Evolutionary conservation across 1,284 basidiomycete species (phyloP).

Genomic region (Athelia sp.): DNA sequence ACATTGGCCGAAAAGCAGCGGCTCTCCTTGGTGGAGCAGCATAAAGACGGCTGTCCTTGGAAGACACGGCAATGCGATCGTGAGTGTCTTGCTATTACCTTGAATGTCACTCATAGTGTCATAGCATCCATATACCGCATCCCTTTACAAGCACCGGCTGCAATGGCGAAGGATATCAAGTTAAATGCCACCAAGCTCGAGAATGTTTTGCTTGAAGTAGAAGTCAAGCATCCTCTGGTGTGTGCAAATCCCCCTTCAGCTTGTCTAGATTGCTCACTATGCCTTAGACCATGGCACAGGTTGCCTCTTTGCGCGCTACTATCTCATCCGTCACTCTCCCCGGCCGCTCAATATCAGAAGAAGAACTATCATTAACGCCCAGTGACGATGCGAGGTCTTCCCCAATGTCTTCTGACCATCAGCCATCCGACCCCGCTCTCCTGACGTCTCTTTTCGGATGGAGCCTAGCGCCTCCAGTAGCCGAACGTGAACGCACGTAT

Average conservation of each 20-base stretch:
- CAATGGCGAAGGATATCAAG: constrained; percentile 57
- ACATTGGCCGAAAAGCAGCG: constrained; percentile 69
- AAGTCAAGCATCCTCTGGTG: constrained; percentile 70
- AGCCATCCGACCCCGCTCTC: constrained; percentile 51
- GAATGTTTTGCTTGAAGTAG: constrained; percentile 43
- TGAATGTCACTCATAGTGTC: constrained; percentile 3
- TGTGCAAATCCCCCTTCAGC: constrained; percentile 13
- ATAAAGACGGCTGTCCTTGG: constrained; percentile 81
- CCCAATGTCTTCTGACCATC: constrained; percentile 5
- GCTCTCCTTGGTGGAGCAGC: constrained; percentile 54
- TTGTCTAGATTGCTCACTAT: constrained; percentile 6
- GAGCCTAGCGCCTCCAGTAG: constrained; percentile 43
- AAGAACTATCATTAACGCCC: constrained; percentile 10
- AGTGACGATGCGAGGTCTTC: constrained; percentile 1
- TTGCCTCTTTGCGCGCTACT: constrained; percentile 36
- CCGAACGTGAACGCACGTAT: constrained; percentile 32
- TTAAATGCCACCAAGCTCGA: constrained; percentile 48
- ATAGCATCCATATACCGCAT: constrained; percentile 72
- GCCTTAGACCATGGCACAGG: constrained; percentile 39
- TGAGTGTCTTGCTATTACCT: constrained; percentile 27
- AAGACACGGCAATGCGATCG: constrained; percentile 72
- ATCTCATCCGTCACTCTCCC: constrained; percentile 24
- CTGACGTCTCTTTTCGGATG: constrained; percentile 68
- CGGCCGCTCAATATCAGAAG: constrained; percentile 6
- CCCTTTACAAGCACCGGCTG: constrained; percentile 58